Evolutionary conservation across 345 rosid genomes (phyloP), one percentile per base, ranked within the genome.

Genomic region (Arabis hirsuta): DNA sequence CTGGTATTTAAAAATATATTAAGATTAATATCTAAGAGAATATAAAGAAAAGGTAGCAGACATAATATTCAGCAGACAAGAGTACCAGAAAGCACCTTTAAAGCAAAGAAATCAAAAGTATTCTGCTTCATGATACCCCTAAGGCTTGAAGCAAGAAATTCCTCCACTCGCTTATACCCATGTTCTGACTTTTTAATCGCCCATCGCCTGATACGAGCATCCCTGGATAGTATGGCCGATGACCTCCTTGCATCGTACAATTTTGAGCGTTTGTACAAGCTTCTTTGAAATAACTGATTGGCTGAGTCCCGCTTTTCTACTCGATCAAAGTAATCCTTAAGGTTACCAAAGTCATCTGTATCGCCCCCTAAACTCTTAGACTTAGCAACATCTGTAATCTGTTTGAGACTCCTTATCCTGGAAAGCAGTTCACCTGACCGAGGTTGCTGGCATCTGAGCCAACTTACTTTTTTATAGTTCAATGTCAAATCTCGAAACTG

Each of bases 161-260:
- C 91, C 81, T 96, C 98, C 85, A 96, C 90, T 65, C 97, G 86
- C 83, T 83, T 90, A 74, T 90, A 92, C 69, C 90, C 84, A 66
- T 80, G 86, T 82, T 83, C 96, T 67, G 97, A 88, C 82, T 90
- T 92, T 81, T 88, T 96, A 55, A 89, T 72, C 38, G 96, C 86
- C 97, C 98, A 96, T 69, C 87, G 85, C 87, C 99, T 85, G 70
- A 82, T 73, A 38, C 99, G 97, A 54, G 99, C 99, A 87, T 96
- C 99, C 84, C 97, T 91, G 29, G 99, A 87, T 47, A 86, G 74
- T 75, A 96, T 88, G 41, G 98, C 86, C 29, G 98, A 90, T 54
- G 96, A 88, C 68, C 76, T 92, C 76, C 99, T 87, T 39, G 96
- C 96, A 84, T 92, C 99, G 62, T 90, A 90, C 76, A 96, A 78